These are phyloP conservation scores for Aspergillus pseudoglaucus DNA, from an alignment of 2,329 filamentous ascomycete species.

Conservation along the genomic window DNA sequence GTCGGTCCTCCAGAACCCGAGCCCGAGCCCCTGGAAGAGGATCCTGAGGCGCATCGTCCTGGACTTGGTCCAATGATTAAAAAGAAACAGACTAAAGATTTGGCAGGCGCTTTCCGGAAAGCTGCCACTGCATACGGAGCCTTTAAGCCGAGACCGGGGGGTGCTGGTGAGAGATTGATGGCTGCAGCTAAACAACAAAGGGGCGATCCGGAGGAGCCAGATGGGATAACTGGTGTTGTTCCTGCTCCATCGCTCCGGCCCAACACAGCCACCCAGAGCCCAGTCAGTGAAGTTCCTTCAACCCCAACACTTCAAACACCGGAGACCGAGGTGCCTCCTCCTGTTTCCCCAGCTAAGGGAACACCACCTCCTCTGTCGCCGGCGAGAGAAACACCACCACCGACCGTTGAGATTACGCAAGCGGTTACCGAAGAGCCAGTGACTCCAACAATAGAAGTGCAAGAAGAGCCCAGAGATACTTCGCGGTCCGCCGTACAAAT, in stretches of 20 bases:
- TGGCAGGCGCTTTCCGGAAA: slow-evolving; percentile 72
- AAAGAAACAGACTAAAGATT: slow-evolving; percentile 63
- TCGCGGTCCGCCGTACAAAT: slow-evolving; percentile 16
- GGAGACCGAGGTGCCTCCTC: neutral
- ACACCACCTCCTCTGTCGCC: slow-evolving; percentile 9
- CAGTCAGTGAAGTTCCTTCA: slow-evolving; percentile 10
- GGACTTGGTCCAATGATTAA: slow-evolving; percentile 89
- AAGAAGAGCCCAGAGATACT: slow-evolving; percentile 16
- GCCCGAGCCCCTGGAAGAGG: slow-evolving; percentile 33
- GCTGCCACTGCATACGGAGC: slow-evolving; percentile 64
- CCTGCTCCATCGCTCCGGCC: slow-evolving; percentile 59
- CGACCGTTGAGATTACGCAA: slow-evolving; percentile 36
- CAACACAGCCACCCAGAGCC: slow-evolving; percentile 24
- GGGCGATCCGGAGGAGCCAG: slow-evolving; percentile 61
- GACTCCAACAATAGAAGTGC: slow-evolving; percentile 17
- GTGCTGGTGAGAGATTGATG: slow-evolving; percentile 72
- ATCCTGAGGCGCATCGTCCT: slow-evolving; percentile 56
- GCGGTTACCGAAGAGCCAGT: slow-evolving; percentile 23
- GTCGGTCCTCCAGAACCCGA: slow-evolving; percentile 10
- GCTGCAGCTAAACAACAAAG: slow-evolving; percentile 49
- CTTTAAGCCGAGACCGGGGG: slow-evolving; percentile 84
- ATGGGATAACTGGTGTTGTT: slow-evolving; percentile 85
- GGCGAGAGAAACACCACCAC: slow-evolving; percentile 18
- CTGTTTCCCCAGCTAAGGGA: slow-evolving; percentile 7
- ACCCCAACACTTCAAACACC: neutral